Conservation (phyloP, 2,329 filamentous ascomycete species). For the Scedosporium aurantiacum region DNA sequence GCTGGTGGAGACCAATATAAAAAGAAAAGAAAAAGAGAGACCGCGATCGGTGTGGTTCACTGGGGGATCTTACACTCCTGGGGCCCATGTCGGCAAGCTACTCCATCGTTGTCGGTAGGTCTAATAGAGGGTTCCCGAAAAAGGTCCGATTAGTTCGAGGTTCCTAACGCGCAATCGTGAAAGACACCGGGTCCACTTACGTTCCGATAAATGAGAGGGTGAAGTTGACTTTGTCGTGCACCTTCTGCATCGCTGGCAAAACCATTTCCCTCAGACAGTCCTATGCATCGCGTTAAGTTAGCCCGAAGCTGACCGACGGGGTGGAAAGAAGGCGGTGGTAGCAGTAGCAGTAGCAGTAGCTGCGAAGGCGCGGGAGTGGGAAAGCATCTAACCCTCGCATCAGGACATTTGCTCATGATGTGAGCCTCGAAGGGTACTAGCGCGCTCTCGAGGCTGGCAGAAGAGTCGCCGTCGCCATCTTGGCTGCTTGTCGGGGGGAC, state of each 20-base stretch:
- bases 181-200: slow-evolving; percentile 29
- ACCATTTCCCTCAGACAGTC: slow-evolving; percentile 74
- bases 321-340: not conserved
- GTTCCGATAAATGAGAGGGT: slow-evolving; percentile 80
- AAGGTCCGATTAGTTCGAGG: slow-evolving; percentile 4
- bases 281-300: slow-evolving; percentile 16
- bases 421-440: slow-evolving; percentile 79
- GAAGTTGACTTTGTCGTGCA: slow-evolving; percentile 81
- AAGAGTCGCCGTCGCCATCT: not conserved
- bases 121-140: slow-evolving; percentile 25
- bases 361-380: not conserved
- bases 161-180: slow-evolving; percentile 5
- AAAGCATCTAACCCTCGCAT: slow-evolving; percentile 50
- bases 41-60: not conserved
- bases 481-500: slow-evolving; percentile 8
- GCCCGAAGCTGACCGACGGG: slow-evolving; percentile 1
- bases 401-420: slow-evolving; percentile 95
- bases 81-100: slow-evolving; percentile 81
- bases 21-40: not conserved
- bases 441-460: slow-evolving; percentile 5
- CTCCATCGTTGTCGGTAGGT: slow-evolving; percentile 65
- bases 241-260: slow-evolving; percentile 73
- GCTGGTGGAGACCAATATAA: not conserved
- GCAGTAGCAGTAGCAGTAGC: too few species aligned
- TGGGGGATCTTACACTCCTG: slow-evolving; percentile 50